Evolutionary conservation across 2,329 filamentous ascomycete species (phyloP), one percentile per base, ranked within the genome.

Genomic region (Ascochyta viciae-villosae): DNA sequence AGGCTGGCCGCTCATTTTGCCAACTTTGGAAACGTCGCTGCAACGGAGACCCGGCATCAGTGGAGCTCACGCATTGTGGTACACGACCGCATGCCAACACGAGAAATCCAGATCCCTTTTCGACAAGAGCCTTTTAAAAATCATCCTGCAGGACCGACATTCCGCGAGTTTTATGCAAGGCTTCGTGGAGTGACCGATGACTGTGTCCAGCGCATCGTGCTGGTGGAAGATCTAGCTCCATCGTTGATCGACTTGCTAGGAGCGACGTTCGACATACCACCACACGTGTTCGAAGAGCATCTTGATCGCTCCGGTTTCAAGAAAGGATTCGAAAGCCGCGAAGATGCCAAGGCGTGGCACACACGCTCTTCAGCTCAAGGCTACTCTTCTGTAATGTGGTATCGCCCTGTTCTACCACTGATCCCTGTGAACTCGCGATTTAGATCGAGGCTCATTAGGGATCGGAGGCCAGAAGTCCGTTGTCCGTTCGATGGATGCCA

Each of bases 221-320:
- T 65, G 3, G 54, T 65, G 2, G 60, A 65, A 38, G 62, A 65
- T 34, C 39, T 63, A 0, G 50, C 24, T 1, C 62, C 62, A 7
- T 26, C 43, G 6, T 37, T 61, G 35, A 58, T 63, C 12, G 51
- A 61, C 10, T 26, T 58, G 3, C 16, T 65, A 2, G 62, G 62
- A 0, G 57, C 60, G 16, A 63, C 56, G 15, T 63, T 65, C 15
- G 39, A 63, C 8, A 63, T 65, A 13, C 56, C 57, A 1, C 58
- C 62, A 8, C 56, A 61, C 8, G 53, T 62, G 1, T 63, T 65
- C 35, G 56, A 60, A 41, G 56, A 63, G 23, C 60, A 65, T 37
- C 40, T 65, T 3, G 49, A 61, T 12, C 47, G 43, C 6, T 60
- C 55, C 12, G 62, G 58, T 1, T 65, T 63, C 26, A 38, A 12